Percentiles rank a stretch among this genome's conserved stretches.
phyloP scores from a whole-genome alignment of 1,284 basidiomycete species.

The Pseudomicrostroma phylloplanum region DNA sequence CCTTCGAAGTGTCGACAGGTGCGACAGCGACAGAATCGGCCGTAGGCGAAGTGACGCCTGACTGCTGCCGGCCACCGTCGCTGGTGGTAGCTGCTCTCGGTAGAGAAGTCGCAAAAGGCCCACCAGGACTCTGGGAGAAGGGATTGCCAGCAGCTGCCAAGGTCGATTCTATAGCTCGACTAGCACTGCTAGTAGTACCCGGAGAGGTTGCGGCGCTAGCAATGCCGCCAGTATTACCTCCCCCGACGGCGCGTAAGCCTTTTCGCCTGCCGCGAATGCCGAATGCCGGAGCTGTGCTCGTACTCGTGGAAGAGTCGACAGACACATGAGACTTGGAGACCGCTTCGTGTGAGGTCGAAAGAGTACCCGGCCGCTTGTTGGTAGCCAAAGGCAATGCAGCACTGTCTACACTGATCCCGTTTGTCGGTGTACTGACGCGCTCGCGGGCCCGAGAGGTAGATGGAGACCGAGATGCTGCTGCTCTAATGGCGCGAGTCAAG shows the following conservation, averaged over 20 bases:
- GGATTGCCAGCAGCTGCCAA: constrained; percentile 9
- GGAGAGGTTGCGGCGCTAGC: constrained; percentile 5
- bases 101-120: background rate
- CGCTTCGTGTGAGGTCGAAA: background rate
- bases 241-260: background rate
- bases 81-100: background rate
- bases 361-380: background rate
- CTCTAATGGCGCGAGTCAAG: constrained; percentile 25
- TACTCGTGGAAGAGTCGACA: background rate
- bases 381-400: background rate
- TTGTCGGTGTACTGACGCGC: background rate
- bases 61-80: too few species aligned
- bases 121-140: constrained; percentile 12
- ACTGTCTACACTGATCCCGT: background rate
- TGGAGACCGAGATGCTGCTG: constrained; percentile 11
- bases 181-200: background rate
- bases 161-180: background rate
- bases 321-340: background rate
- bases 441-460: constrained; percentile 2
- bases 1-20: too few species aligned
- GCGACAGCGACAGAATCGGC: too few species aligned
- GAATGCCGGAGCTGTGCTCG: background rate
- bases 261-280: background rate
- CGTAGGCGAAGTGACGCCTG: too few species aligned
- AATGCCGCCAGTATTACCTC: background rate